Evolutionary conservation across 495 filamentous ascomycete species (phyloP).

Genomic region (Neurospora tetraspora): DNA sequence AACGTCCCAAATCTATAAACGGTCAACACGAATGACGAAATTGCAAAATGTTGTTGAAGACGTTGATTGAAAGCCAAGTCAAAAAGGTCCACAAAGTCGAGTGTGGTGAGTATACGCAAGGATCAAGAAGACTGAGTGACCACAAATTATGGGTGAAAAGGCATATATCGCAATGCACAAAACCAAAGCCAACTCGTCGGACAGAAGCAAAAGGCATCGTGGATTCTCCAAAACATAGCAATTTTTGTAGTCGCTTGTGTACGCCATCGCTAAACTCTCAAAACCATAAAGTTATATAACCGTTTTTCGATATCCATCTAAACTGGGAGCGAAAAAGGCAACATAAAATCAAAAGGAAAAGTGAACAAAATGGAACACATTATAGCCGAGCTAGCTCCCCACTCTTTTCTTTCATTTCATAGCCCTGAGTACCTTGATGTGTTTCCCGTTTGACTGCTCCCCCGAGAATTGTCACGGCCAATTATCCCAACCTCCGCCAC

Average conservation of each 20-base stretch:
- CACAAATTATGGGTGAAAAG: not conserved
- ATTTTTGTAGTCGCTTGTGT: constrained; percentile 10
- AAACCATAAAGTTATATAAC: constrained; percentile 11
- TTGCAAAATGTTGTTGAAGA: not conserved
- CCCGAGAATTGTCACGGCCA: constrained; percentile 3
- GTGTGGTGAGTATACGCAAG: not conserved
- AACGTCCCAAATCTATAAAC: not conserved
- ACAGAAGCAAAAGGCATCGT: not conserved
- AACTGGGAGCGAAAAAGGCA: not conserved
- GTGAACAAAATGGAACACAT: not conserved
- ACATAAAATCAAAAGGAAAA: not conserved
- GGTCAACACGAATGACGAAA: not conserved
- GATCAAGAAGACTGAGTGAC: not conserved
- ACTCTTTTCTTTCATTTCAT: not conserved
- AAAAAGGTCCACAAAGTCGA: not conserved
- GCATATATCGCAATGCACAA: not conserved
- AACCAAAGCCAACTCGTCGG: not conserved
- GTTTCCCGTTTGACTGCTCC: not conserved
- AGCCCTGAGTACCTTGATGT: not conserved
- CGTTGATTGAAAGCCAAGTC: not conserved
- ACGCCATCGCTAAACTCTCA: constrained; percentile 26
- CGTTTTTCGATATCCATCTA: not conserved
- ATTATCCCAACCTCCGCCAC: constrained; percentile 41
- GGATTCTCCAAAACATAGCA: not conserved
- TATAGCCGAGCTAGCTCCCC: not conserved